Evolutionary conservation across 345 rosid species (phyloP).

Genomic region (Linum tenue): DNA sequence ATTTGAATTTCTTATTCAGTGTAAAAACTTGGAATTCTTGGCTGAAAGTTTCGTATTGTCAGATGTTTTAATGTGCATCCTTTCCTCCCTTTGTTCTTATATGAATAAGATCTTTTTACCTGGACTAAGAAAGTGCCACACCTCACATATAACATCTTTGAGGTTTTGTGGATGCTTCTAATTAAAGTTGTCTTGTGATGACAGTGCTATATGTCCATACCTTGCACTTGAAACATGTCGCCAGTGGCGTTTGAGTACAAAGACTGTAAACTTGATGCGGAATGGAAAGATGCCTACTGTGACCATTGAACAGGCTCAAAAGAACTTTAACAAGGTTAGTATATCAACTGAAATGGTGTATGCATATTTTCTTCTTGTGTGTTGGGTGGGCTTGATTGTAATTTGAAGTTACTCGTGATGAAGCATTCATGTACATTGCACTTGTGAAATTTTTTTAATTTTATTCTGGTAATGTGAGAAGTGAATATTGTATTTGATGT

Average conservation of each 20-base stretch:
- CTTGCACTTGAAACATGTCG: slow-evolving; percentile 94
- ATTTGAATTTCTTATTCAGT: neutral
- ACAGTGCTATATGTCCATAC: slow-evolving; percentile 90
- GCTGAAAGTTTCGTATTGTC: neutral
- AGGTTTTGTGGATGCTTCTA: neutral
- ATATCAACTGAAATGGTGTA: neutral
- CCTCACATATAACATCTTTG: neutral
- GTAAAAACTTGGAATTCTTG: neutral
- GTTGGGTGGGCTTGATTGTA: too few relatives aligned
- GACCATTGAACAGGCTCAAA: slow-evolving; percentile 95
- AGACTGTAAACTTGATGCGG: slow-evolving; percentile 87
- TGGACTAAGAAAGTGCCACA: neutral
- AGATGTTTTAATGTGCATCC: too few relatives aligned
- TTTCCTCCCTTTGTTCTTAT: neutral
- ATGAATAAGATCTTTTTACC: neutral
- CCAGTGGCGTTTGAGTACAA: slow-evolving; percentile 91
- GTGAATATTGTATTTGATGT: neutral
- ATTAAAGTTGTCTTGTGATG: neutral
- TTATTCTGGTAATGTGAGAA: too few relatives aligned
- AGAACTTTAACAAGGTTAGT: slow-evolving; percentile 76
- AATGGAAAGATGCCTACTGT: slow-evolving; percentile 97
- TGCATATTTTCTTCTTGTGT: neutral
- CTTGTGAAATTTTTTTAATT: too few relatives aligned
- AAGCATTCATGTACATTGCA: too few relatives aligned
- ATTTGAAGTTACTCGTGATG: too few relatives aligned